phyloP scores from a whole-genome alignment of 2,329 filamentous ascomycete genomes.

The Penicillium sp. region DNA sequence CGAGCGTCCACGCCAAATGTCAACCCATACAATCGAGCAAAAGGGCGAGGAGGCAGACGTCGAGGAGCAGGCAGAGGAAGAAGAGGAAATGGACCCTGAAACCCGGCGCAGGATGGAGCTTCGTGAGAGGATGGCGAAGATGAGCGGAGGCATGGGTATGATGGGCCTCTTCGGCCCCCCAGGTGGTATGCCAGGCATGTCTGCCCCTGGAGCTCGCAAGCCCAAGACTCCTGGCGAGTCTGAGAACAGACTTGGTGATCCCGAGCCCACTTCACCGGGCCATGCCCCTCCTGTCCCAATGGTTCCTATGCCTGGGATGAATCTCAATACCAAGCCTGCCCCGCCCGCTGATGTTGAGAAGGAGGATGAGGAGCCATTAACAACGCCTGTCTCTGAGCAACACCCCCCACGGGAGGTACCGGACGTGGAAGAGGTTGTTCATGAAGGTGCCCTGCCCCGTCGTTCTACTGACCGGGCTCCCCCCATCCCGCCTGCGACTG shows the following conservation, averaged over 20 bases:
- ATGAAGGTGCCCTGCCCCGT: constrained; percentile 37
- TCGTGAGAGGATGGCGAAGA: constrained; percentile 94
- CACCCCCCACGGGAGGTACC: constrained; percentile 53
- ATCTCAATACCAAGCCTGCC: constrained; percentile 51
- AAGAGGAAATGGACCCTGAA: constrained; percentile 87
- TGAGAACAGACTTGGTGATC: constrained; percentile 37
- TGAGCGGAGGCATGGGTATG: constrained; percentile 98
- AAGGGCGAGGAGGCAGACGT: constrained; percentile 52
- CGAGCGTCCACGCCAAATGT: constrained; percentile 49
- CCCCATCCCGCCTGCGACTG: constrained; percentile 52
- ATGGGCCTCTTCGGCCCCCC: constrained; percentile 85
- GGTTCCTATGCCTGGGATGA: constrained; percentile 72
- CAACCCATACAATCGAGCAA: constrained; percentile 35
- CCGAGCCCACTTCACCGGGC: constrained; percentile 35
- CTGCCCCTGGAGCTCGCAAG: constrained; percentile 53
- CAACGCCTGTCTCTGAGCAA: constrained; percentile 47
- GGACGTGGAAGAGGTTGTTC: constrained; percentile 58
- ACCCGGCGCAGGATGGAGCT: constrained; percentile 83
- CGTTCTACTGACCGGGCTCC: constrained; percentile 48
- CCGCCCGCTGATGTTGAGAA: constrained; percentile 52
- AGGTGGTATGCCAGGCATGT: constrained; percentile 66
- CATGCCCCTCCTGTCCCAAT: constrained; percentile 55
- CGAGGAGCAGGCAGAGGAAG: constrained; percentile 68
- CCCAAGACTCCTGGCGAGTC: constrained; percentile 49
- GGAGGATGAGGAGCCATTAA: constrained; percentile 54